phyloP scores from a whole-genome alignment of 2,329 filamentous ascomycete genomes.

The Colletotrichum melonis region DNA sequence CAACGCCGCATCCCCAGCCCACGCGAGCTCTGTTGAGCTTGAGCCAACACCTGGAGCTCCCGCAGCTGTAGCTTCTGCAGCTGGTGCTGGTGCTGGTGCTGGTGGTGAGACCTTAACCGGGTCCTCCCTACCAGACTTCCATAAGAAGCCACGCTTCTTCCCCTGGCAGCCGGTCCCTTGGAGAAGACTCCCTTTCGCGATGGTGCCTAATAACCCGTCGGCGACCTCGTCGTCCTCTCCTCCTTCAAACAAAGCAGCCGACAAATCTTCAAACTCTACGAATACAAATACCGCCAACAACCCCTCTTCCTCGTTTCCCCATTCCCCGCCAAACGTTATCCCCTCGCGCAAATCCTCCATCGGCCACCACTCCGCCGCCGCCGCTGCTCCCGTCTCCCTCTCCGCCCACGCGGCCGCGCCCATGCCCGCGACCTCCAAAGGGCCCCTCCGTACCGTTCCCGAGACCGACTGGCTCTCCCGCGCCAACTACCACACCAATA shows the following conservation, averaged over 20 bases:
- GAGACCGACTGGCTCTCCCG: conserved; percentile 69
- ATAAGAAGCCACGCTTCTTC: conserved; percentile 29
- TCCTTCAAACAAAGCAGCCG: conserved; percentile 19
- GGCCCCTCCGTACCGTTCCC: conserved; percentile 64
- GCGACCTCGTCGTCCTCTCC: neutral
- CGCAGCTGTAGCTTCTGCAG: neutral
- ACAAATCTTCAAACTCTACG: conserved; percentile 26
- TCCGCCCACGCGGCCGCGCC: conserved; percentile 21
- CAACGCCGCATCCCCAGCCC: conserved; percentile 3
- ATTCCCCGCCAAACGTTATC: conserved; percentile 69
- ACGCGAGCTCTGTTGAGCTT: conserved; percentile 20
- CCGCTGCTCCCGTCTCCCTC: conserved; percentile 39
- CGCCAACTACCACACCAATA: conserved; percentile 47
- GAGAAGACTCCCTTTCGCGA: conserved; percentile 24
- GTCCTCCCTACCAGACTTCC: conserved; percentile 10
- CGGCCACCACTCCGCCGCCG: conserved; percentile 23
- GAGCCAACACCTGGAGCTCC: conserved; percentile 8
- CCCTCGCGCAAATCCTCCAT: conserved; percentile 80
- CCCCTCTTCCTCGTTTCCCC: conserved; percentile 37
- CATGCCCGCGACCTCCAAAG: conserved; percentile 46
- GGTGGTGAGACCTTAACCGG: conserved; percentile 4
- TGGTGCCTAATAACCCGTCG: conserved; percentile 13
- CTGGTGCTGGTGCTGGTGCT: neutral
- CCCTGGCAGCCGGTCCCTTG: conserved; percentile 8
- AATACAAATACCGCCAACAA: conserved; percentile 32